Evolutionary conservation across 768 basidiomycete species (phyloP).

Genomic region (Auricularia sp.): DNA sequence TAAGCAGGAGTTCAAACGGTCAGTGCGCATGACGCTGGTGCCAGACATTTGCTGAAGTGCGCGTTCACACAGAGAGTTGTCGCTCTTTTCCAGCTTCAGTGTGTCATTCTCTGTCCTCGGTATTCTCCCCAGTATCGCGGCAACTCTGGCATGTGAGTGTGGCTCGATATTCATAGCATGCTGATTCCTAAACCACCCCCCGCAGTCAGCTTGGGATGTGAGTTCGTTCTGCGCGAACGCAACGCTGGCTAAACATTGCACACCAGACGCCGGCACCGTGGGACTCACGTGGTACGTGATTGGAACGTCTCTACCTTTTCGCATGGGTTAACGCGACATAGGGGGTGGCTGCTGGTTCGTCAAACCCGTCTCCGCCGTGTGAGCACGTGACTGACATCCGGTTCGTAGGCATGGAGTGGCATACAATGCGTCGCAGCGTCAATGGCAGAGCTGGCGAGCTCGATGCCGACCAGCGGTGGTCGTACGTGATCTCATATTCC

Average conservation of each 20-base stretch:
- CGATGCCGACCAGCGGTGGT: conserved; percentile 10
- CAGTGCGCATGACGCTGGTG: background rate
- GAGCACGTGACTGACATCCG: background rate
- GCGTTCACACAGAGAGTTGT: conserved; percentile 1
- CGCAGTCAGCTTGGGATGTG: background rate
- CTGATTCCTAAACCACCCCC: background rate
- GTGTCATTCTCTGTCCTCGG: conserved; percentile 10
- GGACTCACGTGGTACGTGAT: background rate
- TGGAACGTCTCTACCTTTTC: background rate
- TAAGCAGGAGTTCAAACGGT: background rate
- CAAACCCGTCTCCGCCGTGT: background rate
- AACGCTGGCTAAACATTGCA: background rate
- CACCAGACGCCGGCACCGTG: background rate
- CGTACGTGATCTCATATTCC: background rate
- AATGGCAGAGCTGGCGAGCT: conserved; percentile 9
- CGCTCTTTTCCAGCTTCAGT: conserved; percentile 6
- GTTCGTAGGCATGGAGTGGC: conserved; percentile 3
- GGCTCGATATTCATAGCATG: background rate
- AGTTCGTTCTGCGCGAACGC: background rate
- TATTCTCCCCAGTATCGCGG: conserved; percentile 7
- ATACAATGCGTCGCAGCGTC: conserved; percentile 7
- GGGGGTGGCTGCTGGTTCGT: background rate
- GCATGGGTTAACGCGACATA: background rate
- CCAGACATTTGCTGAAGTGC: background rate
- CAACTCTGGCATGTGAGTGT: conserved; percentile 6